Conservation (phyloP, 306 rosid genomes). For the Chamaecrista fasciculata region DNA sequence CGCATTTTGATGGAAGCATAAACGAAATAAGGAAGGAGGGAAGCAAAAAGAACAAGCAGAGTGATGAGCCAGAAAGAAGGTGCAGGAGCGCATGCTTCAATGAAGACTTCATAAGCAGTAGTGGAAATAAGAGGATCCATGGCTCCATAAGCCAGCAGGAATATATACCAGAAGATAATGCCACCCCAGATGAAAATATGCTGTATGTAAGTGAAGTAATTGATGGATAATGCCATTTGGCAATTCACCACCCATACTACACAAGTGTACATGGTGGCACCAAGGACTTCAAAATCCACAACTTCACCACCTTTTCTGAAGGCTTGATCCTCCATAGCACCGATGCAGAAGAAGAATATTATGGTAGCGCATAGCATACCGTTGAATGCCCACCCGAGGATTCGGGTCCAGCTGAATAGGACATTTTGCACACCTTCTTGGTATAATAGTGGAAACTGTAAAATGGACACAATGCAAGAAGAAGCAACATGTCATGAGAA, state of each 20-base stretch:
- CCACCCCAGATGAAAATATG: conserved; percentile 96
- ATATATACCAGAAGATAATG: conserved; percentile 70
- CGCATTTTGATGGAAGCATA: conserved; percentile 71
- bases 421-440: conserved; percentile 93
- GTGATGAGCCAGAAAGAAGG: conserved; percentile 80
- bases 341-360: conserved; percentile 74
- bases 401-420: conserved; percentile 83
- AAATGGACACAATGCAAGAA: conserved; percentile 24
- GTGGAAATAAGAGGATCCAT: conserved; percentile 62
- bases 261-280: conserved; percentile 83
- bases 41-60: conserved; percentile 49
- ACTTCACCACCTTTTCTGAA: conserved; percentile 84
- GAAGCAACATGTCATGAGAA: conserved; percentile 26
- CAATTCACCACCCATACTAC: conserved; percentile 94
- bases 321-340: conserved; percentile 63
- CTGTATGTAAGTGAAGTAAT: conserved; percentile 80
- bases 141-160: conserved; percentile 90
- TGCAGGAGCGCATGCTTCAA: conserved; percentile 89
- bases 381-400: conserved; percentile 69
- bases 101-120: conserved; percentile 82
- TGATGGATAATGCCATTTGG: conserved; percentile 90
- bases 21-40: conserved; percentile 67
- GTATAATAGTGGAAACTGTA: conserved; percentile 85
- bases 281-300: conserved; percentile 60
- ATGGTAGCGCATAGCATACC: conserved; percentile 59